Percentiles rank a stretch among this genome's conserved stretches.
These are phyloP conservation scores for Miscanthus lutarioriparius DNA, from an alignment of 176 grass and related monocot species.

Conservation along the genomic window DNA sequence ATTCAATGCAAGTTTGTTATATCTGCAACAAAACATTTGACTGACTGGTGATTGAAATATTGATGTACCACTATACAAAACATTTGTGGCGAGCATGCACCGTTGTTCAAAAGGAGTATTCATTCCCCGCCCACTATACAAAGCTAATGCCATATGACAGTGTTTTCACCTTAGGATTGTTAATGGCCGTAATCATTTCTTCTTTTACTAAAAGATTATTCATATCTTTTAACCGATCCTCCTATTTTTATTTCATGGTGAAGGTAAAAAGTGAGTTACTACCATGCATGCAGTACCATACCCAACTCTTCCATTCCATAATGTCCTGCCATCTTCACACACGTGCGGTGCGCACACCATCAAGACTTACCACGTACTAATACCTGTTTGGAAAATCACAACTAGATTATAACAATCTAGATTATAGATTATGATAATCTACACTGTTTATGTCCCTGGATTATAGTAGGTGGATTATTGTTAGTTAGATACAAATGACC, in stretches of 20 bases:
- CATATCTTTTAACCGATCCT: not conserved
- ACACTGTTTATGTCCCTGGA: not conserved
- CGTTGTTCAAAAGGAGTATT: slow-evolving; percentile 57
- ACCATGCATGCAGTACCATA: not conserved
- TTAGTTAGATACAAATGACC: too few species aligned
- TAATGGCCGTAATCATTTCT: slow-evolving; percentile 44
- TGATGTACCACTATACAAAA: too few species aligned
- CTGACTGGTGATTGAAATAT: slow-evolving; percentile 1
- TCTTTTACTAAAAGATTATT: not conserved
- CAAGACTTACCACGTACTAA: too few species aligned
- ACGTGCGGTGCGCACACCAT: not conserved
- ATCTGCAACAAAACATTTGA: not conserved
- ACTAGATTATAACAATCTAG: not conserved
- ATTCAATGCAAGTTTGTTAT: not conserved
- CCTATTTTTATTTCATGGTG: not conserved
- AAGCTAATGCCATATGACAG: slow-evolving; percentile 60
- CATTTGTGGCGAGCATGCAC: not conserved
- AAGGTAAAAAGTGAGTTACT: slow-evolving; percentile 8
- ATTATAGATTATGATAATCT: not conserved
- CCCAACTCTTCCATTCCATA: slow-evolving; percentile 29
- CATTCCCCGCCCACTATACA: slow-evolving; percentile 51
- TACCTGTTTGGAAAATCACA: too few species aligned
- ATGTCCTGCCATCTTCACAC: not conserved
- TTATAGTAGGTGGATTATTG: too few species aligned
- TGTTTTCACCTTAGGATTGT: slow-evolving; percentile 38